These are phyloP conservation scores for Aspergillus sparsus DNA, from an alignment of 495 filamentous ascomycete genomes.

Conservation along the genomic window DNA sequence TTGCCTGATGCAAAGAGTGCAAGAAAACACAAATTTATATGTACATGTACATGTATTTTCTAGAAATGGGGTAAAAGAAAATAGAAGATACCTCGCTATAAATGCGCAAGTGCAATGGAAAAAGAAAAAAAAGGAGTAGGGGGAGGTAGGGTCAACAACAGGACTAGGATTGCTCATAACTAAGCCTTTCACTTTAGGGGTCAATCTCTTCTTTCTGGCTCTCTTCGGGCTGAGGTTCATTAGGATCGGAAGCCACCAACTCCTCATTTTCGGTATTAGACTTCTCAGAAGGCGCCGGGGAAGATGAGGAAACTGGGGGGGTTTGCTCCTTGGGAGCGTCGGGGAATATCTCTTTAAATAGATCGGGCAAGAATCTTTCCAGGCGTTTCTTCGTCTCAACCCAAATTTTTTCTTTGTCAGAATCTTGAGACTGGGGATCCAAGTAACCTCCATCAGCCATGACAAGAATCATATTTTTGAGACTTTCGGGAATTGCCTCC, in stretches of 20 bases:
- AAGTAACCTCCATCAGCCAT: slow-evolving; percentile 91
- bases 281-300: slow-evolving; percentile 3
- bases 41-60: slow-evolving; percentile 25
- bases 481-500: slow-evolving; percentile 90
- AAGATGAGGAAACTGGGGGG: background rate
- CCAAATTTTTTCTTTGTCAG: slow-evolving; percentile 54
- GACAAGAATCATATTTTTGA: slow-evolving; percentile 96
- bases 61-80: background rate
- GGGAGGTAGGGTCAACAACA: background rate
- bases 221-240: background rate
- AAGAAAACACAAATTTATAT: slow-evolving; percentile 6
- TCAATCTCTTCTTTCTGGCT: slow-evolving; percentile 1
- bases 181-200: background rate
- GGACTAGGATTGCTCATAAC: background rate
- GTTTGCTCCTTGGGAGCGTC: slow-evolving; percentile 19
- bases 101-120: slow-evolving; percentile 21
- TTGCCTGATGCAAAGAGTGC: slow-evolving; percentile 1
- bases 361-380: slow-evolving; percentile 82
- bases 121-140: slow-evolving; percentile 2
- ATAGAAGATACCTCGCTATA: slow-evolving; percentile 24
- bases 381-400: slow-evolving; percentile 80
- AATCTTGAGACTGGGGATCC: slow-evolving; percentile 58
- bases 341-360: slow-evolving; percentile 59
- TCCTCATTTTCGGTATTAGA: slow-evolving; percentile 12
- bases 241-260: background rate